Evolutionary conservation across 108 stramenopile genomes (phyloP).

Genomic region (Chaetoceros muelleri): DNA sequence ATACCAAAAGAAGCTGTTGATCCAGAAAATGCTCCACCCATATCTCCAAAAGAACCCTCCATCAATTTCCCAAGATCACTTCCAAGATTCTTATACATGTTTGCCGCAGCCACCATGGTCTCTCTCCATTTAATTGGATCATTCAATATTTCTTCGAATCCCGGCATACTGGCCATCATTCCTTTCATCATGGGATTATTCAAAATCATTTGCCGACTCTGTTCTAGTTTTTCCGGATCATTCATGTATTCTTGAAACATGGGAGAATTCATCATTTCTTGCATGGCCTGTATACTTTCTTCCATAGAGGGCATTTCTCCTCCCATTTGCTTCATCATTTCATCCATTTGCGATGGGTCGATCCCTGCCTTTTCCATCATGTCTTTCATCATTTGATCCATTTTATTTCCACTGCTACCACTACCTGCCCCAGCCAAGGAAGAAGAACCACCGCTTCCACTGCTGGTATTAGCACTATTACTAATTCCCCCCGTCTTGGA

Average conservation of each 20-base stretch:
- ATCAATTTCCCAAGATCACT: constrained; percentile 34
- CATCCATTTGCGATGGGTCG: constrained; percentile 32
- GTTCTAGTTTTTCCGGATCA: constrained; percentile 68
- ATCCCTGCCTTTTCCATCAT: constrained; percentile 36
- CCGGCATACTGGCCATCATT: constrained; percentile 73
- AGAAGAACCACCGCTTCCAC: background rate
- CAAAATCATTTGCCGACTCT: constrained; percentile 71
- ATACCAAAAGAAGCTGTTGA: constrained; percentile 6
- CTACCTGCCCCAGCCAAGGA: background rate
- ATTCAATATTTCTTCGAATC: constrained; percentile 69
- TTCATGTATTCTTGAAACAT: constrained; percentile 67
- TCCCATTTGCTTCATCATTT: constrained; percentile 38
- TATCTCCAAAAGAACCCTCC: constrained; percentile 15
- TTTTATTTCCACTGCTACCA: constrained; percentile 1
- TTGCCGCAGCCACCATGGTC: constrained; percentile 50
- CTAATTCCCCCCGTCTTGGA: constrained; percentile 11
- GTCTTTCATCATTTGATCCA: constrained; percentile 18
- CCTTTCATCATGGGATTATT: constrained; percentile 71
- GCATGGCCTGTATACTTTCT: constrained; percentile 18
- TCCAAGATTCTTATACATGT: constrained; percentile 49
- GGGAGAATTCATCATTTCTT: constrained; percentile 58
- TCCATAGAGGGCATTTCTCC: constrained; percentile 22
- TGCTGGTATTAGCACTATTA: background rate
- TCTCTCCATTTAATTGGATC: constrained; percentile 42
- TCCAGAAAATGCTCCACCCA: constrained; percentile 13